Percentiles rank a stretch among this genome's conserved stretches.
These are phyloP conservation scores for Rheum nobile DNA, from an alignment of 148 eudicot genomes.

Conservation along the genomic window DNA sequence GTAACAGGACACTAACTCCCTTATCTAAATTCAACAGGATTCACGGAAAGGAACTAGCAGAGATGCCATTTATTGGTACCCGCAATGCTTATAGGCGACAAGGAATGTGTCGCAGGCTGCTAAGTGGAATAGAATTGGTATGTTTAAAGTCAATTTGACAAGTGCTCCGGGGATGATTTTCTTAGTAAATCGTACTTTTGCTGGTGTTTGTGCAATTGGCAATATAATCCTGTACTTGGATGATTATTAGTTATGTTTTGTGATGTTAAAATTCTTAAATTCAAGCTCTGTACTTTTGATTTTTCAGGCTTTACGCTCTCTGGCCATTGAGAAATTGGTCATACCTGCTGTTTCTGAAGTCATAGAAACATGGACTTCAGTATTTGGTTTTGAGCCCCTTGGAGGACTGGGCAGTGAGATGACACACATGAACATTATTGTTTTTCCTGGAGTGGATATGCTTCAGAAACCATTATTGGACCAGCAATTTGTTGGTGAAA, in stretches of 20 bases:
- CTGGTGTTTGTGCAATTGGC: neutral
- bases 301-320: slow-evolving; percentile 56
- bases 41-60: slow-evolving; percentile 73
- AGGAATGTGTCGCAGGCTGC: slow-evolving; percentile 89
- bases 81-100: slow-evolving; percentile 71
- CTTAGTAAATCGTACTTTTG: neutral
- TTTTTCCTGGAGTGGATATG: slow-evolving; percentile 92
- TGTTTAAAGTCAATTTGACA: slow-evolving; percentile 13
- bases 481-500: neutral
- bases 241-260: neutral
- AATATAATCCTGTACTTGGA: neutral
- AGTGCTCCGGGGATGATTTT: neutral
- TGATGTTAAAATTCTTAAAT: neutral
- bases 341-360: slow-evolving; percentile 87
- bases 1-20: neutral
- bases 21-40: slow-evolving; percentile 33
- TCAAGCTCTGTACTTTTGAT: neutral
- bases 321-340: slow-evolving; percentile 66
- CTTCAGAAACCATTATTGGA: slow-evolving; percentile 35
- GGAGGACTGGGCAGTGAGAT: slow-evolving; percentile 48
- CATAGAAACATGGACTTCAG: slow-evolving; percentile 67
- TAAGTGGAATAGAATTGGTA: slow-evolving; percentile 66
- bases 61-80: slow-evolving; percentile 98
- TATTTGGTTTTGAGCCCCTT: slow-evolving; percentile 67
- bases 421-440: slow-evolving; percentile 67